Evolutionary conservation across 148 eudicot species (phyloP).

Genomic region (Arctostaphylos glauca): DNA sequence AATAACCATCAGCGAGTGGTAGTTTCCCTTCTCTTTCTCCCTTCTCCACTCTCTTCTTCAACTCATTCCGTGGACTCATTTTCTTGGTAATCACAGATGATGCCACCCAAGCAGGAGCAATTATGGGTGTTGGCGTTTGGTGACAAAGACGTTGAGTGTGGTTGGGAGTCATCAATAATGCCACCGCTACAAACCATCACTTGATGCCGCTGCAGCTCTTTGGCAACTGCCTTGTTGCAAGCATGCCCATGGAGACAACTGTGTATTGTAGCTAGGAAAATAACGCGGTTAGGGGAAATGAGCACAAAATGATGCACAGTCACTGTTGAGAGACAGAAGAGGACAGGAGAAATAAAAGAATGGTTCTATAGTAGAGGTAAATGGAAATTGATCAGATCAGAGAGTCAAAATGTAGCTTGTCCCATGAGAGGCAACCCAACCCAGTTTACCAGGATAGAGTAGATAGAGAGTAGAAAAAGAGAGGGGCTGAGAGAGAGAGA

Average conservation of each 20-base stretch:
- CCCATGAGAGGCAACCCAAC: background rate
- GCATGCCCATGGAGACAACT: background rate
- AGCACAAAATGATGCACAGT: background rate
- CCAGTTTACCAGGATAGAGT: background rate
- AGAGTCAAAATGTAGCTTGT: background rate
- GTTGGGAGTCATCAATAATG: background rate
- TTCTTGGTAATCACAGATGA: background rate
- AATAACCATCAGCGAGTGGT: too few relatives aligned
- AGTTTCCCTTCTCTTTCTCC: slow-evolving; percentile 1
- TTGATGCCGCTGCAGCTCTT: background rate
- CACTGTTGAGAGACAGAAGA: background rate
- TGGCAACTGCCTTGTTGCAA: background rate
- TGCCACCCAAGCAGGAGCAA: background rate
- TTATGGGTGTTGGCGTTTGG: background rate
- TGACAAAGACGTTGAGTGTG: background rate
- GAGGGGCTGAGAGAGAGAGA: background rate
- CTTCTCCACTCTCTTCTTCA: background rate
- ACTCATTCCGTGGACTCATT: background rate
- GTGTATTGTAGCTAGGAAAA: background rate
- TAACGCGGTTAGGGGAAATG: background rate
- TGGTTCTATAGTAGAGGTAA: background rate
- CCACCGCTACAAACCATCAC: background rate
- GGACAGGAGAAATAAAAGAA: background rate
- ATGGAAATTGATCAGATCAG: background rate
- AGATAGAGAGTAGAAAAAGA: background rate